Evolutionary conservation across 208 protist species (phyloP), one percentile per base, ranked within the genome.

Genomic region (Leishmania tropica): DNA sequence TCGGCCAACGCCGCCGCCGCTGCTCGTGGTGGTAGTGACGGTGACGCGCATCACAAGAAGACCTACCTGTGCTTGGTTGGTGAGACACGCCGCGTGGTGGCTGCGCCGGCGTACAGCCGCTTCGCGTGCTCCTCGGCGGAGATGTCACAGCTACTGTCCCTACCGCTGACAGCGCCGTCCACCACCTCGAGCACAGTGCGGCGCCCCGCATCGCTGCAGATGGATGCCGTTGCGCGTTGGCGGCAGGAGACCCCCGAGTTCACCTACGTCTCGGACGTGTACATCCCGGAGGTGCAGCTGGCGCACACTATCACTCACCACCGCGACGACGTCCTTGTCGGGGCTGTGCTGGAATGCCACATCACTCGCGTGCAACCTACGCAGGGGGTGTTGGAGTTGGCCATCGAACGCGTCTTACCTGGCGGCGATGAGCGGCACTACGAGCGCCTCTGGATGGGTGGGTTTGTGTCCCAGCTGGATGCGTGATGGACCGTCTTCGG

Each of bases 251-350:
- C 47, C 2, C 40, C 85, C n/a, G 71, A 86, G 68, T 81, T 84
- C 62, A 45, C 58, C 10, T 96, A 92, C 83, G 90, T 96, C 11
- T 96, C 93, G 0, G 92, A 96, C 48, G 78, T 97, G 31, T 97
- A 96, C 86, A 88, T 97, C 42, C 90, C 95, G 0, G 90, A 94
- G 75, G 76, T 97, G 65, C 95, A 97, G 84, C 71, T 97, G 17
- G 88, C 85, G 2, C 95, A 97, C 76, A 89, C 88, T 8, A 73
- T 97, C 60, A 65, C 80, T 1, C 95, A 97, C 87, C 84, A 85
- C 74, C 76, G 85, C 75, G 73, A 86, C 28, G 85, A 90, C n/a
- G 89, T 94, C 45, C 83, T 87, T 11, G 92, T 97, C 28, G 95
- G 95, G 31, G 90, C 89, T 1, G 87, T 96, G 5, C 85, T 96